Evolutionary conservation across 2,329 filamentous ascomycete genomes (phyloP).

Genomic region (Colletotrichum tofieldiae): DNA sequence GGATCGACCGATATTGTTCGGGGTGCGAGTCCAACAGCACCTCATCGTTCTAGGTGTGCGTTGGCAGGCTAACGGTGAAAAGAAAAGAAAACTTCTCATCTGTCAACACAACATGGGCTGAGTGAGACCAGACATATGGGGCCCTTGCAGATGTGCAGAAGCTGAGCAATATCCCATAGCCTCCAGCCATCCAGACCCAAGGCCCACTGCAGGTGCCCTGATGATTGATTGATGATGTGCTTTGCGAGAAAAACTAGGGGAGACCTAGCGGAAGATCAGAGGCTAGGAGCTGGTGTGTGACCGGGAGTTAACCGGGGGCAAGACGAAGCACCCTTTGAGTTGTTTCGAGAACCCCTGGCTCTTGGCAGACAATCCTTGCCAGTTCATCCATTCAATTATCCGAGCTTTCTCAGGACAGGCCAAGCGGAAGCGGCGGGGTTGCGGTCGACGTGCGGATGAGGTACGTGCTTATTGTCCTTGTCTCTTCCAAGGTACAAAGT

Average conservation of each 20-base stretch:
- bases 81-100: slow-evolving; percentile 13
- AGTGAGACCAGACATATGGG: slow-evolving; percentile 34
- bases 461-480: not conserved
- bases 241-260: slow-evolving; percentile 5
- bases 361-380: slow-evolving; percentile 9
- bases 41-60: slow-evolving; percentile 20
- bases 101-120: slow-evolving; percentile 32
- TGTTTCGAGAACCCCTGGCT: slow-evolving; percentile 13
- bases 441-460: not conserved
- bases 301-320: slow-evolving; percentile 1
- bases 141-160: slow-evolving; percentile 38
- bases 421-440: slow-evolving; percentile 17
- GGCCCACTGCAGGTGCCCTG: slow-evolving; percentile 24
- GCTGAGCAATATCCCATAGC: slow-evolving; percentile 18
- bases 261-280: slow-evolving; percentile 24
- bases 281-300: slow-evolving; percentile 10
- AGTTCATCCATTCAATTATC: slow-evolving; percentile 26
- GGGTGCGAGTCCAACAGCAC: slow-evolving; percentile 29
- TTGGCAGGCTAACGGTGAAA: slow-evolving; percentile 36
- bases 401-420: slow-evolving; percentile 16
- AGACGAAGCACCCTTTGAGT: not conserved
- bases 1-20: slow-evolving; percentile 26
- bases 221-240: slow-evolving; percentile 39
- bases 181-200: slow-evolving; percentile 18
- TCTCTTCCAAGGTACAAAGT: not conserved